These are phyloP conservation scores for Drechmeria coniospora DNA, from an alignment of 2,329 filamentous ascomycete species.

Conservation along the genomic window DNA sequence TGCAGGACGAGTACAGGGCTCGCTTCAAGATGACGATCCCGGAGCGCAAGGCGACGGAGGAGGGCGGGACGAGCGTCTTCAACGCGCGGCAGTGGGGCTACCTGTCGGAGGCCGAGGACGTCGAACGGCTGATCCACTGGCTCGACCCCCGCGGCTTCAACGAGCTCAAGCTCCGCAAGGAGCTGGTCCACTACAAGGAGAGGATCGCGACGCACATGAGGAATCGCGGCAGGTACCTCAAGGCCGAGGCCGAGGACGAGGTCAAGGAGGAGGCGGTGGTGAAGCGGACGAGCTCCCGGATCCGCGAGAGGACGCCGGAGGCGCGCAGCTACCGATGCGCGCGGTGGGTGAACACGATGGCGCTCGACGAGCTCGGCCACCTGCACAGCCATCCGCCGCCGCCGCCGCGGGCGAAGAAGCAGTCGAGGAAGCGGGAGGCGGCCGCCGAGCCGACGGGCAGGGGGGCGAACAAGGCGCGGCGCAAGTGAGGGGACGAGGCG, in stretches of 20 bases:
- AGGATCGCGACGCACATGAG: constrained; percentile 69
- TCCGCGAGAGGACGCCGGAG: constrained; percentile 32
- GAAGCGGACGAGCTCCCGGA: constrained; percentile 29
- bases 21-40: constrained; percentile 71
- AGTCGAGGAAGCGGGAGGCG: constrained; percentile 34
- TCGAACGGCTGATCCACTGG: constrained; percentile 74
- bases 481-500: no score
- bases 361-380: constrained; percentile 40
- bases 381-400: constrained; percentile 40
- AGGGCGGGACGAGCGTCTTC: constrained; percentile 65
- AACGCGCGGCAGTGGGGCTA: constrained; percentile 81
- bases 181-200: constrained; percentile 61
- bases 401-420: constrained; percentile 33
- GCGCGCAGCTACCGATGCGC: constrained; percentile 32
- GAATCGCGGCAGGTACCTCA: constrained; percentile 55
- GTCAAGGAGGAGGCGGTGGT: constrained; percentile 21
- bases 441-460: constrained; percentile 12
- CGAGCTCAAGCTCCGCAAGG: constrained; percentile 76
- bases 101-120: constrained; percentile 62
- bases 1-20: constrained; percentile 59
- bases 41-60: constrained; percentile 73
- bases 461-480: constrained; percentile 16
- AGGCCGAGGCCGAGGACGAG: constrained; percentile 20
- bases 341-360: constrained; percentile 40
- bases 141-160: constrained; percentile 75